Evolutionary conservation across 441 rosid species (phyloP).

Genomic region (Metrosideros polymorpha): DNA sequence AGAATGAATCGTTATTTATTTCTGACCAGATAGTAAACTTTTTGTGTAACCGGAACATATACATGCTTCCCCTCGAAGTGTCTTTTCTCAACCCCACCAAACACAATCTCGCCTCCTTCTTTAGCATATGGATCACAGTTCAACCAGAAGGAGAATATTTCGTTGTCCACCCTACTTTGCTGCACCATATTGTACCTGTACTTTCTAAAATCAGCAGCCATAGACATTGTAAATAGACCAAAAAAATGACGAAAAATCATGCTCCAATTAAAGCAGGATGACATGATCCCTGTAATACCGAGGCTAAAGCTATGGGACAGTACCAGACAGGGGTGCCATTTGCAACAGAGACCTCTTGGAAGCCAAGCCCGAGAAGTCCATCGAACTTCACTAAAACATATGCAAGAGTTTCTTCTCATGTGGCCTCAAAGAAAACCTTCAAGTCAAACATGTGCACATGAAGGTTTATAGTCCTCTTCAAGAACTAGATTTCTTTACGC

Average conservation of each 20-base stretch:
- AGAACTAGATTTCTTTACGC: background rate
- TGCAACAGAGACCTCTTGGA: slow-evolving; percentile 63
- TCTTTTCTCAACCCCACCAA: slow-evolving; percentile 61
- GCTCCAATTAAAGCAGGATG: background rate
- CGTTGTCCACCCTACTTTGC: slow-evolving; percentile 41
- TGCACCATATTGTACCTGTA: slow-evolving; percentile 63
- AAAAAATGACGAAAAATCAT: background rate
- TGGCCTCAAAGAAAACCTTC: slow-evolving; percentile 69
- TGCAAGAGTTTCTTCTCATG: slow-evolving; percentile 42
- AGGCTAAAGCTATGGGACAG: background rate
- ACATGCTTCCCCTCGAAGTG: slow-evolving; percentile 58
- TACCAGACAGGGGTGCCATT: slow-evolving; percentile 56
- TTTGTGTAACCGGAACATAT: slow-evolving; percentile 48
- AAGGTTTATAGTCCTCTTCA: background rate
- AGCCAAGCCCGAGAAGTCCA: slow-evolving; percentile 70
- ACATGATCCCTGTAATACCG: background rate
- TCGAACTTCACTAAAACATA: slow-evolving; percentile 47
- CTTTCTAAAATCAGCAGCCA: background rate
- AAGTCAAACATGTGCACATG: background rate
- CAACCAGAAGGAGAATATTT: slow-evolving; percentile 72
- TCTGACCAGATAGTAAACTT: slow-evolving; percentile 76
- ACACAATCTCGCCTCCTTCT: slow-evolving; percentile 74
- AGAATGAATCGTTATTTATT: background rate
- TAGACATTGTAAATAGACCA: background rate
- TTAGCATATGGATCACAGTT: slow-evolving; percentile 30